Conservation (phyloP, 2,329 filamentous ascomycete species). For the Clonostachys sp. region DNA sequence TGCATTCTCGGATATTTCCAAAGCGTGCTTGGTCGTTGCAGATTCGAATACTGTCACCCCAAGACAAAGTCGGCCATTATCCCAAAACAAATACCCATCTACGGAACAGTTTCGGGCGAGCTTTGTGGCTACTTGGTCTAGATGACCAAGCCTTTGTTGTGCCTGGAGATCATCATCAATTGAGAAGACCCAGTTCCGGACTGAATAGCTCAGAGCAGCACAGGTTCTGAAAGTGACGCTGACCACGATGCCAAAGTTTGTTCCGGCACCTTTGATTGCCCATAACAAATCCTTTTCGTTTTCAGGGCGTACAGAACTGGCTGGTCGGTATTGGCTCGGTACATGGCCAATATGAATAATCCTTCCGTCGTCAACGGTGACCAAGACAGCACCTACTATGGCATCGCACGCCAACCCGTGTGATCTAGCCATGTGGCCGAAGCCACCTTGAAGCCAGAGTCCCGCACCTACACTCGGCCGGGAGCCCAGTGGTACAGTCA, state of each 20-base stretch:
- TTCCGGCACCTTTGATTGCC: conserved; percentile 54
- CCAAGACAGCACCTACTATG: conserved; percentile 55
- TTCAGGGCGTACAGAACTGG: conserved; percentile 30
- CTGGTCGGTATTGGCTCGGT: conserved; percentile 35
- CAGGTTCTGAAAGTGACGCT: conserved; percentile 46
- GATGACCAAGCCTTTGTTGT: conserved; percentile 24
- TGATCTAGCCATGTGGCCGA: conserved; percentile 51
- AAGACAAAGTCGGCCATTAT: conserved; percentile 37
- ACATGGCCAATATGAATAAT: conserved; percentile 47
- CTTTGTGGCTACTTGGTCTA: conserved; percentile 31
- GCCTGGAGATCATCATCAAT: conserved; percentile 21
- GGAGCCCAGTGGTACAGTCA: conserved; percentile 55
- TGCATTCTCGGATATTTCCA: conserved; percentile 1
- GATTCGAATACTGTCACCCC: conserved; percentile 45
- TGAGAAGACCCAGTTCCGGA: conserved; percentile 33
- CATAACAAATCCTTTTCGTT: conserved; percentile 49
- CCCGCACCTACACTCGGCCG: conserved; percentile 61
- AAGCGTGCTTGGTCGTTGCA: conserved; percentile 12
- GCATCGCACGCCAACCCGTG: conserved; percentile 55
- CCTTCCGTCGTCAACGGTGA: conserved; percentile 41
- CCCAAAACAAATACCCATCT: conserved; percentile 52
- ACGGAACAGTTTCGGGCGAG: conserved; percentile 39
- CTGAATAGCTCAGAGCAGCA: conserved; percentile 29
- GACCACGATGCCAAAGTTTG: conserved; percentile 53
- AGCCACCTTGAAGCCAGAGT: conserved; percentile 60